Conservation (phyloP, 2,329 filamentous ascomycete genomes). For the Orbilia brochopaga region DNA sequence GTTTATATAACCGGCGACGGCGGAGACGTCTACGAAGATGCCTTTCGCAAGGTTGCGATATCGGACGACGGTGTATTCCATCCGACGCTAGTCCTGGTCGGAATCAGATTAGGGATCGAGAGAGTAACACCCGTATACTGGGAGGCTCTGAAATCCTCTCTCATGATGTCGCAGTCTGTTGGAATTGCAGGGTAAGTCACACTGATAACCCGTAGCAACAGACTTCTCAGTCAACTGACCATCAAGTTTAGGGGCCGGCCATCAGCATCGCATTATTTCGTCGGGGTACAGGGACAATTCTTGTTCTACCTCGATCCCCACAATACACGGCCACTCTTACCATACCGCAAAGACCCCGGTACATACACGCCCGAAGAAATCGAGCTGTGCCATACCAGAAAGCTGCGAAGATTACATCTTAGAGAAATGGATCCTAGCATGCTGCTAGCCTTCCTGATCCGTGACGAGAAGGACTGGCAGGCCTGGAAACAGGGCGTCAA, state of each 20-base stretch:
- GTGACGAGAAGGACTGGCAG: slow-evolving; percentile 79
- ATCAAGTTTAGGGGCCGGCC: slow-evolving; percentile 75
- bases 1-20: slow-evolving; percentile 91
- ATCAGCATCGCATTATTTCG: slow-evolving; percentile 82
- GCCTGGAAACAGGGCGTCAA: slow-evolving; percentile 79
- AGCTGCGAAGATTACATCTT: slow-evolving; percentile 80
- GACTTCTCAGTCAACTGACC: slow-evolving; percentile 30
- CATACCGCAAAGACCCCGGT: slow-evolving; percentile 62
- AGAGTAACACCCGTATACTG: slow-evolving; percentile 94
- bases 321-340: slow-evolving; percentile 76
- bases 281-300: slow-evolving; percentile 73
- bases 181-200: slow-evolving; percentile 84
- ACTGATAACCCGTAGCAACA: slow-evolving; percentile 15
- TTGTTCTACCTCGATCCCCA: slow-evolving; percentile 98
- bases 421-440: slow-evolving; percentile 97
- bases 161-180: slow-evolving; percentile 90
- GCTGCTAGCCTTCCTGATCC: slow-evolving; percentile 91
- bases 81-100: slow-evolving; percentile 86
- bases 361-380: slow-evolving; percentile 75
- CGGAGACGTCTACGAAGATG: slow-evolving; percentile 90
- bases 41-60: slow-evolving; percentile 77
- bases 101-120: slow-evolving; percentile 88
- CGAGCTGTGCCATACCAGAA: slow-evolving; percentile 82
- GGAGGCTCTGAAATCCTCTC: slow-evolving; percentile 82
- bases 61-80: slow-evolving; percentile 71